Conservation (phyloP, 371 early-diverging fungal species). For the Phascolomyces articulosus region DNA sequence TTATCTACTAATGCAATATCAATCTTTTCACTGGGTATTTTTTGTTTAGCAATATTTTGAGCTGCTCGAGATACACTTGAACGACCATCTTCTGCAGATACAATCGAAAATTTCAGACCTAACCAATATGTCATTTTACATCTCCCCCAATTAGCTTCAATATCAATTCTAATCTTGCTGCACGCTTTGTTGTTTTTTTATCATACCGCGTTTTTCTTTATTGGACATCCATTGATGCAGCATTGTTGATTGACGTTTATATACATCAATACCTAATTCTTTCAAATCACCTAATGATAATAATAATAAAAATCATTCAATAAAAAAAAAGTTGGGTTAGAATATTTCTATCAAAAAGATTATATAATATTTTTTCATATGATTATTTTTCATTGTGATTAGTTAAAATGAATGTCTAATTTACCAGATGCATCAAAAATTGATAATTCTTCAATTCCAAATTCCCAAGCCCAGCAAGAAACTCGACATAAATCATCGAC, state of each 20-base stretch:
- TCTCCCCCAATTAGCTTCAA: too few relatives aligned
- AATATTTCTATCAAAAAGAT: too few relatives aligned
- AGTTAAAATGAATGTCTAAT: too few relatives aligned
- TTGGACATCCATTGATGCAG: constrained; percentile 37
- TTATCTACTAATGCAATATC: constrained; percentile 34
- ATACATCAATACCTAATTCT: constrained; percentile 29
- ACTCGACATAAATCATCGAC: constrained; percentile 36
- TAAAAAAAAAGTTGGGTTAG: background rate
- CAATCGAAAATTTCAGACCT: constrained; percentile 37
- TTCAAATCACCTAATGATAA: constrained; percentile 31
- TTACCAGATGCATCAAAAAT: constrained; percentile 49
- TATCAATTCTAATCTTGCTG: background rate
- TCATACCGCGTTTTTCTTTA: background rate
- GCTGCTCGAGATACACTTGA: constrained; percentile 25
- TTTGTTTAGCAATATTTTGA: constrained; percentile 24
- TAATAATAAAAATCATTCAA: too few relatives aligned
- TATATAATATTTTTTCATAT: background rate
- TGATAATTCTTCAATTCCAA: constrained; percentile 43
- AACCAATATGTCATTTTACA: background rate
- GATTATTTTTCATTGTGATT: too few relatives aligned
- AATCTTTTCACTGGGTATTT: constrained; percentile 21
- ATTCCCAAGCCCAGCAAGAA: constrained; percentile 50
- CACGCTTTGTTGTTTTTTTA: background rate
- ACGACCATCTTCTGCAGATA: constrained; percentile 40
- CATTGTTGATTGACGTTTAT: constrained; percentile 35